Conservation (phyloP, 2,329 filamentous ascomycete genomes). For the Aureobasidium sp. region DNA sequence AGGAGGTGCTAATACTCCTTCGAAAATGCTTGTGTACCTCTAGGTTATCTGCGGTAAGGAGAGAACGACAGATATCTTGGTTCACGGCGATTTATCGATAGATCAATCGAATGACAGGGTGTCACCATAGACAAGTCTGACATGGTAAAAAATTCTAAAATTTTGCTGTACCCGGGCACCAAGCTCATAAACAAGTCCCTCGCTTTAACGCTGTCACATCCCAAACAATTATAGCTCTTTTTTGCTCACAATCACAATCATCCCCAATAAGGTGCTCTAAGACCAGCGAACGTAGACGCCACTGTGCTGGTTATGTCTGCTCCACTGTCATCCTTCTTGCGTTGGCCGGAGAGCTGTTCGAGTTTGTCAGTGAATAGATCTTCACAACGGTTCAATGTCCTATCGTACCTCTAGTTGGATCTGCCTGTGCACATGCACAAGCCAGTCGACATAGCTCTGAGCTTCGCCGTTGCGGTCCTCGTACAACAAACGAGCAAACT, state of each 20-base stretch:
- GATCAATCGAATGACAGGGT: not conserved
- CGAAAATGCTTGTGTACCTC: not conserved
- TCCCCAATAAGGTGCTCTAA: slow-evolving; percentile 21
- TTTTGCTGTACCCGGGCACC: not conserved
- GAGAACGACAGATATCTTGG: not conserved
- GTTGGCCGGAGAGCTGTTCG: slow-evolving; percentile 50
- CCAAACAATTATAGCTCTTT: not conserved
- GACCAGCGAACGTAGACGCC: slow-evolving; percentile 27
- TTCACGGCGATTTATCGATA: not conserved
- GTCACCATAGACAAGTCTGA: not conserved
- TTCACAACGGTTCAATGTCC: not conserved
- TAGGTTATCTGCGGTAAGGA: not conserved
- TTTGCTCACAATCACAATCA: not conserved
- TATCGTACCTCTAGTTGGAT: slow-evolving; percentile 68
- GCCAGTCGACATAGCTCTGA: slow-evolving; percentile 96
- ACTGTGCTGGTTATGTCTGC: slow-evolving; percentile 19
- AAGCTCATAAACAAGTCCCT: not conserved
- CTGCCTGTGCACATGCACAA: slow-evolving; percentile 87
- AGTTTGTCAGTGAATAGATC: not conserved
- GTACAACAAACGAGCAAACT: slow-evolving; percentile 83
- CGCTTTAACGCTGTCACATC: slow-evolving; percentile 10
- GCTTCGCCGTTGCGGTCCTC: slow-evolving; percentile 98
- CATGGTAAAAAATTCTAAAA: not conserved
- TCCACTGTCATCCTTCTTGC: slow-evolving; percentile 54
- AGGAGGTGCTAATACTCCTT: too few species aligned